phyloP scores from a whole-genome alignment of 108 stramenopile genomes.

The Pseudonitzschia pungens region DNA sequence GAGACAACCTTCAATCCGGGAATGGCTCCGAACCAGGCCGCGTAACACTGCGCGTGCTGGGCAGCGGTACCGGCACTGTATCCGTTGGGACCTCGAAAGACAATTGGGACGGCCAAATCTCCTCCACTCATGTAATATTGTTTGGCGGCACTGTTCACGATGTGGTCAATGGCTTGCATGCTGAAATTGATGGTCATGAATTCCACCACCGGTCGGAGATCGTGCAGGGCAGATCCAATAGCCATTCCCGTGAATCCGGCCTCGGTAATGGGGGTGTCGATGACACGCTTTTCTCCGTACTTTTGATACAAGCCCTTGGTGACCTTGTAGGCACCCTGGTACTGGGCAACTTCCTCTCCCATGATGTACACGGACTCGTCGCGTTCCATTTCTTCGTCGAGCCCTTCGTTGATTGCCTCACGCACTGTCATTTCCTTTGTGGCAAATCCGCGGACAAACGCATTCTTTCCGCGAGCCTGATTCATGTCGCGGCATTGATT shows the following conservation, averaged over 20 bases:
- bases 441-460: constrained; percentile 51
- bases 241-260: constrained; percentile 98
- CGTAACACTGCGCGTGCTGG: constrained; percentile 99
- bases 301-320: constrained; percentile 96
- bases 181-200: constrained; percentile 99
- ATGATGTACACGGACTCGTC: constrained; percentile 91
- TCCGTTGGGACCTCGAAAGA: constrained; percentile 99
- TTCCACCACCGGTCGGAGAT: constrained; percentile 95
- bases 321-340: constrained; percentile 99
- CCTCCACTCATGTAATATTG: constrained; percentile 99
- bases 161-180: constrained; percentile 99
- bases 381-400: constrained; percentile 98
- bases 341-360: constrained; percentile 99
- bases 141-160: constrained; percentile 97
- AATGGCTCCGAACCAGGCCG: constrained; percentile 91
- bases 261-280: constrained; percentile 99
- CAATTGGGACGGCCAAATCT: constrained; percentile 93
- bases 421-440: constrained; percentile 91
- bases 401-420: constrained; percentile 96
- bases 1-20: constrained; percentile 96
- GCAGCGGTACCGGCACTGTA: constrained; percentile 97
- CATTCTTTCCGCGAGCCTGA: constrained; percentile 14
- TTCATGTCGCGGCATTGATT: background rate
- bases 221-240: constrained; percentile 93
- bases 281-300: constrained; percentile 96